These are phyloP conservation scores for Plantago coronopus DNA, from an alignment of 305 asterid genomes.

Conservation along the genomic window DNA sequence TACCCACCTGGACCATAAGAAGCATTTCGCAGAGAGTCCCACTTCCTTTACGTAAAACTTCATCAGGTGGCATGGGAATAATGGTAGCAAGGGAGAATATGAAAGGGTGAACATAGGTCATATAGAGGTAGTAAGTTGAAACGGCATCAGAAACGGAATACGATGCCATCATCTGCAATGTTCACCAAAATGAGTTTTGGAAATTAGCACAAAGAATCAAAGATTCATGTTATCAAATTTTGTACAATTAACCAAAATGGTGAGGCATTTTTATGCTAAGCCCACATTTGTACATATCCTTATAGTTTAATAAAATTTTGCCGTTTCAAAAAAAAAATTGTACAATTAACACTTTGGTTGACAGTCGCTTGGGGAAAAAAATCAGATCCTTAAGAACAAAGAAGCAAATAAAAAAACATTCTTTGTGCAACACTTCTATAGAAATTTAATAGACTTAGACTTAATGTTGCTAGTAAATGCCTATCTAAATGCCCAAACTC, in stretches of 20 bases:
- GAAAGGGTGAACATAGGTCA: constrained; percentile 98
- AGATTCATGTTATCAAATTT: constrained; percentile 5
- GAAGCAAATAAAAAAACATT: too few relatives aligned
- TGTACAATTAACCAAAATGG: constrained; percentile 16
- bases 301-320: too few relatives aligned
- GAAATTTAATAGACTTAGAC: too few relatives aligned
- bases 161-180: constrained; percentile 98
- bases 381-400: too few relatives aligned
- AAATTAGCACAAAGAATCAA: constrained; percentile 18
- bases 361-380: too few relatives aligned
- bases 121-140: constrained; percentile 90
- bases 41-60: constrained; percentile 97
- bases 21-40: constrained; percentile 99
- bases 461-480: too few relatives aligned
- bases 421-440: too few relatives aligned
- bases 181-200: constrained; percentile 23
- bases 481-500: too few relatives aligned
- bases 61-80: constrained; percentile 99
- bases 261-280: too few relatives aligned
- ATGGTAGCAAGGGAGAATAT: constrained; percentile 98
- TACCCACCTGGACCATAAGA: constrained; percentile 97
- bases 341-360: too few relatives aligned
- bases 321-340: too few relatives aligned
- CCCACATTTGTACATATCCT: too few relatives aligned
- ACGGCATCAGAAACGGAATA: constrained; percentile 99